Evolutionary conservation across 2,329 filamentous ascomycete genomes (phyloP).

Genomic region (Aspergillus bombycis): DNA sequence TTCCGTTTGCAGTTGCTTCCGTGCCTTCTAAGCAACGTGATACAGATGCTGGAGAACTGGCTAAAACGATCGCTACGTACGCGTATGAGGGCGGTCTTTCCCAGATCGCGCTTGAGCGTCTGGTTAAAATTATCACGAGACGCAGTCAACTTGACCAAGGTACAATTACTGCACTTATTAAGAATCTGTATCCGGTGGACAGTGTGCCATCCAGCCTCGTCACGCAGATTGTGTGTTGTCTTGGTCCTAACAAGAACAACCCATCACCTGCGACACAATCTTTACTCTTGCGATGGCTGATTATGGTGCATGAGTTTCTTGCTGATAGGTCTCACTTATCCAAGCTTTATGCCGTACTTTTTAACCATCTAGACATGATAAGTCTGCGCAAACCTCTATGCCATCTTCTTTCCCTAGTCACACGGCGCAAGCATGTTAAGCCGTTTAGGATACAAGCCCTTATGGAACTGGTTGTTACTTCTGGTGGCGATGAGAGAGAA

Average conservation of each 20-base stretch:
- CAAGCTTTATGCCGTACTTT: conserved; percentile 74
- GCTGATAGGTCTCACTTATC: conserved; percentile 66
- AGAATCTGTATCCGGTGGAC: conserved; percentile 74
- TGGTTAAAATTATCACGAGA: conserved; percentile 69
- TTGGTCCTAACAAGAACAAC: conserved; percentile 79
- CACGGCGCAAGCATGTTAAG: conserved; percentile 78
- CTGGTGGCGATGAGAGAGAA: conserved; percentile 70
- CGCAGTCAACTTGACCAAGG: conserved; percentile 76
- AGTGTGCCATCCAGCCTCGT: conserved; percentile 64
- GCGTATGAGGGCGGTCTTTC: conserved; percentile 71
- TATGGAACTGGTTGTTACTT: conserved; percentile 52
- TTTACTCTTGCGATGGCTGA: conserved; percentile 74
- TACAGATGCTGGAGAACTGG: conserved; percentile 63
- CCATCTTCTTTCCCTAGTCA: conserved; percentile 77
- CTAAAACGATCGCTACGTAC: conserved; percentile 65
- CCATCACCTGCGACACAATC: conserved; percentile 72
- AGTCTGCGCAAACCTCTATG: conserved; percentile 71
- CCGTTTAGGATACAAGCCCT: conserved; percentile 80
- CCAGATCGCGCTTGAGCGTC: conserved; percentile 59
- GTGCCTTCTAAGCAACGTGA: conserved; percentile 67
- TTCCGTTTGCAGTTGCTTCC: conserved; percentile 35
- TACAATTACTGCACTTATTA: conserved; percentile 68
- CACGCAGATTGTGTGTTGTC: conserved; percentile 68
- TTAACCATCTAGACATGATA: conserved; percentile 80
- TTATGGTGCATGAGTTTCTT: conserved; percentile 73